Base-by-base conservation (phyloP, 768 basidiomycete species). In the Austroboletus festivus region DNA sequence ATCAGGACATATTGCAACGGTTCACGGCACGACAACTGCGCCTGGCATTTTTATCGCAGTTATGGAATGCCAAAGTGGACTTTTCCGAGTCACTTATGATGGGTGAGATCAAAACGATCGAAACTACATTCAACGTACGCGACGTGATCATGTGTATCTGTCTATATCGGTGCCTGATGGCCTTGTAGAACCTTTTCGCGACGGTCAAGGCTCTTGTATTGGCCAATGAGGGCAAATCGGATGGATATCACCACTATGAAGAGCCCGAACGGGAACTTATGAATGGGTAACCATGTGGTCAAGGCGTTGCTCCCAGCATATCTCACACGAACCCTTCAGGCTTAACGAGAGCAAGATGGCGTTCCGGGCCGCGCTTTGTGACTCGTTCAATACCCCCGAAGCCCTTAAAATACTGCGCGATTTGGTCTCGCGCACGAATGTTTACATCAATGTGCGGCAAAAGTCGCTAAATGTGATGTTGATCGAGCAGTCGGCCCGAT, bases 301-400 rank as follows among this genome's bases (percentile, higher is more conserved):
- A 13, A 21, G 9, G 41, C 26, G 38, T 52, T 19, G 18, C 15
- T 47, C 21, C 21, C 50, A 51, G 54, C 38, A 44, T 39, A 55
- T 56, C 50, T 52, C 37, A 26, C 34, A n/a, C 8, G 21, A 16
- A 4, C 43, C 35, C 37, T 42, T 40, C 58, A 96, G 93, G 57
- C 73, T 94, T 30, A 76, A 87, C 55, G 72, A 81, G 45, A 81
- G 83, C 40, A 94, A 94, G 65, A 57, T 76, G 35, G 75, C 79
- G 8, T 95, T 99, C 78, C 83, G 91, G 45, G 75, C 71, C 12
- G 89, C 93, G 0, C 82, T 99, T 40, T 94, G 89, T 69, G 95
- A 99, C 67, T 97, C 94, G 0, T 96, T 98, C 77, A 94, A 98
- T 65, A 98, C 96, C 0, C 92, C 93, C 3, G 76, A 72, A 16